These are phyloP conservation scores for Nothopassalora personata DNA, from an alignment of 2,329 filamentous ascomycete species.

Conservation along the genomic window DNA sequence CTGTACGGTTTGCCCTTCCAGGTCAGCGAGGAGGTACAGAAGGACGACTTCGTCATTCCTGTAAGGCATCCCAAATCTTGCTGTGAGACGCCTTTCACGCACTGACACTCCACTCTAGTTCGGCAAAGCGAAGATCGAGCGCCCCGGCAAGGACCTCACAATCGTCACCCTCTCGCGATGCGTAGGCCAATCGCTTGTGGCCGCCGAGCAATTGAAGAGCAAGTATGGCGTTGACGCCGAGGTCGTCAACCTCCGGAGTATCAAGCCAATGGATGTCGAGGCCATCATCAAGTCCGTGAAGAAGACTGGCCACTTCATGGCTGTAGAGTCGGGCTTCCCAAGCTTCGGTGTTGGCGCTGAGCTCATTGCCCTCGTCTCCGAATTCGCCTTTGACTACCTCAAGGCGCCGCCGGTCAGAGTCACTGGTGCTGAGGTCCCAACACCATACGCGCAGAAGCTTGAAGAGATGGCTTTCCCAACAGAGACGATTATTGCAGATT, in stretches of 20 bases:
- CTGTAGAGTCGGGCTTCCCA: constrained; percentile 93
- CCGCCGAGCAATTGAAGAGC: constrained; percentile 87
- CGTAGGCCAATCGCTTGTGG: constrained; percentile 83
- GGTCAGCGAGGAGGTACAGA: constrained; percentile 95
- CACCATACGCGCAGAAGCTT: constrained; percentile 85
- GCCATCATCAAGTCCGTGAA: constrained; percentile 95
- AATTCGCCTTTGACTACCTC: constrained; percentile 97
- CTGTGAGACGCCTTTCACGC: background rate
- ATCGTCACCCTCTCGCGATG: constrained; percentile 92
- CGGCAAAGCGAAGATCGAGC: constrained; percentile 99
- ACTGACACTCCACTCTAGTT: constrained; percentile 46
- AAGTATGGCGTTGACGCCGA: constrained; percentile 95
- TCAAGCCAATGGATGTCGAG: constrained; percentile 95
- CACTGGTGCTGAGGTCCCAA: constrained; percentile 95
- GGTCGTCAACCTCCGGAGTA: constrained; percentile 94
- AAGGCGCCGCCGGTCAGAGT: constrained; percentile 89
- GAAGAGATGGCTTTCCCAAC: constrained; percentile 95
- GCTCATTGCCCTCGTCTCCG: constrained; percentile 90
- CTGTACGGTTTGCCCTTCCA: constrained; percentile 92
- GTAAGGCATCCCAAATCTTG: constrained; percentile 33
- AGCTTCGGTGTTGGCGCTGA: constrained; percentile 89
- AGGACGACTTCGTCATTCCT: constrained; percentile 91
- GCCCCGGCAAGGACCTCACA: constrained; percentile 89
- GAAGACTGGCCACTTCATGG: constrained; percentile 91
- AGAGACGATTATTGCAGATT: constrained; percentile 78